phyloP scores from a whole-genome alignment of 202 grass and related monocot species.

The Panicum hallii region DNA sequence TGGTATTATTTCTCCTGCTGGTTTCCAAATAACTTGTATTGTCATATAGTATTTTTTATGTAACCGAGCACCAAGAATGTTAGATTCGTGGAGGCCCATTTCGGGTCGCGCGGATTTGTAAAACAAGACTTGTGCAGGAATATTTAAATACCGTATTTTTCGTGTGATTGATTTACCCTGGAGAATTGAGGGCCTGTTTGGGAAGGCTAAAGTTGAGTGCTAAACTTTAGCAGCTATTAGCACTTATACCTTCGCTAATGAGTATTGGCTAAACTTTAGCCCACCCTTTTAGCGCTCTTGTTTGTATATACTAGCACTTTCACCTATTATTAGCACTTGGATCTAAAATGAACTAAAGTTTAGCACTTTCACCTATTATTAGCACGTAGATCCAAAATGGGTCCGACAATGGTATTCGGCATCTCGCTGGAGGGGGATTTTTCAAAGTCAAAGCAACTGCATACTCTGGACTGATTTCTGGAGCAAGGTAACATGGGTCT shows the following conservation, averaged over 20 bases:
- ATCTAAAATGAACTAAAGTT: too few relatives aligned
- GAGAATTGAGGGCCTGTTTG: background rate
- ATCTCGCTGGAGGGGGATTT: background rate
- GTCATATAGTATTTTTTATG: conserved; percentile 34
- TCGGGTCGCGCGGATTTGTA: background rate
- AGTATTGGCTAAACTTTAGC: too few relatives aligned
- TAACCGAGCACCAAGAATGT: conserved; percentile 18
- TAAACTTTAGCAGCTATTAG: too few relatives aligned
- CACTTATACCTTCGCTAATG: too few relatives aligned
- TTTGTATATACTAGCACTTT: too few relatives aligned
- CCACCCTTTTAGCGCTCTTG: too few relatives aligned
- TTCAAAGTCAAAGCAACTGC: background rate
- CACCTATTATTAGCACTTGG: too few relatives aligned
- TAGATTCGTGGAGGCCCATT: background rate
- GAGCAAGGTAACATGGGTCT: background rate
- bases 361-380: too few relatives aligned
- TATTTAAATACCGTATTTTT: conserved; percentile 16
- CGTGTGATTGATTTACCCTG: background rate
- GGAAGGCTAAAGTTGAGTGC: too few relatives aligned
- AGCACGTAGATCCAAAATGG: too few relatives aligned
- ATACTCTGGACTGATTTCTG: background rate
- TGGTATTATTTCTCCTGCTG: conserved; percentile 30
- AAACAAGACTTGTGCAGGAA: conserved; percentile 21
- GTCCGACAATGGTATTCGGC: background rate
- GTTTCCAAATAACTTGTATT: conserved; percentile 22